Conservation (phyloP, 2,329 filamentous ascomycete genomes). For the Monosporascus cannonballus region DNA sequence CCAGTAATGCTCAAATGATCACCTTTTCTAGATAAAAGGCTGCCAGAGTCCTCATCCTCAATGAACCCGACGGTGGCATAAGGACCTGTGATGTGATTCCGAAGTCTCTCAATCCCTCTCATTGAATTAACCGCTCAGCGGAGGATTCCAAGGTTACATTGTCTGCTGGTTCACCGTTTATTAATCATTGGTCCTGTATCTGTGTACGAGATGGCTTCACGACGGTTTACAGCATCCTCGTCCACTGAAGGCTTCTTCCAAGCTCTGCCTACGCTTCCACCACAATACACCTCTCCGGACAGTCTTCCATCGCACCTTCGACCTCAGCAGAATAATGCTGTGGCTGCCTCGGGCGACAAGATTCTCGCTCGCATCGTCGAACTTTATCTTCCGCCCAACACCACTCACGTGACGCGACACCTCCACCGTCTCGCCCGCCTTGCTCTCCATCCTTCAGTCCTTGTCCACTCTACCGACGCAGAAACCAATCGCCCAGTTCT, state of each 20-base stretch:
- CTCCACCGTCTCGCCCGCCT: constrained; percentile 7
- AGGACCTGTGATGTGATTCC: too few relatives aligned
- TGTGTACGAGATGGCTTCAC: too few relatives aligned
- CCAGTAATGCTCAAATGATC: too few relatives aligned
- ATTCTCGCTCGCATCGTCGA: constrained; percentile 6
- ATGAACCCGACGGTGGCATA: too few relatives aligned
- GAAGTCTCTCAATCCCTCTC: too few relatives aligned
- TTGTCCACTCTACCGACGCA: constrained; percentile 6
- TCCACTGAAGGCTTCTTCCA: constrained; percentile 15
- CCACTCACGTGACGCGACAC: not conserved
- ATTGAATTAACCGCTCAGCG: too few relatives aligned
- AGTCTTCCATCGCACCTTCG: too few relatives aligned
- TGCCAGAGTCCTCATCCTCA: too few relatives aligned
- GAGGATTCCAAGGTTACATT: too few relatives aligned
- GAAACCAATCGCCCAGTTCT: constrained; percentile 8
- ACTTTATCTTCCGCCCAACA: constrained; percentile 4
- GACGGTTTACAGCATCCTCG: constrained; percentile 1
- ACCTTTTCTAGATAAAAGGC: too few relatives aligned
- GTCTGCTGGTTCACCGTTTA: too few relatives aligned
- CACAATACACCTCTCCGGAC: constrained; percentile 5
- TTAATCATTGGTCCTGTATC: too few relatives aligned
- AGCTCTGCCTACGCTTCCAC: constrained; percentile 2
- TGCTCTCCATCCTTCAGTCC: constrained; percentile 4
- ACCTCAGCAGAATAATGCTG: not conserved
- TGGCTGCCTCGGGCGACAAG: constrained; percentile 5